Evolutionary conservation across 1,139 yeast species (phyloP), one percentile per base, ranked within the genome.

Genomic region (Pneumocystis wakefieldiae): DNA sequence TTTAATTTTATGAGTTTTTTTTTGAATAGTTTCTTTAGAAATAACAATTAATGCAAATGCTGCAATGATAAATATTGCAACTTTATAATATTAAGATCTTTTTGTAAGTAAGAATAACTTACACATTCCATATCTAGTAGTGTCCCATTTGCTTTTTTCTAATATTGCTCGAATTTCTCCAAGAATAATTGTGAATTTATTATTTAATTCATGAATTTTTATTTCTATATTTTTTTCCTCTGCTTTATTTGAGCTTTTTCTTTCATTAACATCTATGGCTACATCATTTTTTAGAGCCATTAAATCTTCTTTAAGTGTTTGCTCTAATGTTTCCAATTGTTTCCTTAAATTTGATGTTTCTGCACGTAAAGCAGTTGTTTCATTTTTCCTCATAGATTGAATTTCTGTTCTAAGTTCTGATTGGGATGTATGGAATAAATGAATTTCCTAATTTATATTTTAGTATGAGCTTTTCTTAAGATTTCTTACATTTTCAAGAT

Each of bases 351-450:
- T 80, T 59, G 86, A 83, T 66, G 87, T 83, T 62, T 83, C 81
- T 67, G 84, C 83, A 32, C 86, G 82, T 64, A 84, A 76, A 67
- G 85, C 87, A 68, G 85, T 84, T 62, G 87, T 78, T 68, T 88
- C 89, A 29, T 78, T 77, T 68, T 86, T 91, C 66, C 97, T 77
- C 24, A 86, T 80, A 62, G 86, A 80, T 59, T 86, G 84, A 29
- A 90, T 82, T 70, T 90, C 96, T 55, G 87, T 89, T 62, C 87
- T 74, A 58, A 92, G 76, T 72, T 92, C 97, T 64, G 92, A 86
- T 68, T 90, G 88, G 0, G 97, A 96, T 60, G 97, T 95, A 71
- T 90, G 94, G 73, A 90, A 91, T 37, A 92, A 76, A 72, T 92
- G 92, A 17, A 67, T 67, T 36, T 67, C 64, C 62, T 62, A 48